These are phyloP conservation scores for Scortechinia acanthostroma DNA, from an alignment of 2,329 filamentous ascomycete genomes.

Conservation along the genomic window DNA sequence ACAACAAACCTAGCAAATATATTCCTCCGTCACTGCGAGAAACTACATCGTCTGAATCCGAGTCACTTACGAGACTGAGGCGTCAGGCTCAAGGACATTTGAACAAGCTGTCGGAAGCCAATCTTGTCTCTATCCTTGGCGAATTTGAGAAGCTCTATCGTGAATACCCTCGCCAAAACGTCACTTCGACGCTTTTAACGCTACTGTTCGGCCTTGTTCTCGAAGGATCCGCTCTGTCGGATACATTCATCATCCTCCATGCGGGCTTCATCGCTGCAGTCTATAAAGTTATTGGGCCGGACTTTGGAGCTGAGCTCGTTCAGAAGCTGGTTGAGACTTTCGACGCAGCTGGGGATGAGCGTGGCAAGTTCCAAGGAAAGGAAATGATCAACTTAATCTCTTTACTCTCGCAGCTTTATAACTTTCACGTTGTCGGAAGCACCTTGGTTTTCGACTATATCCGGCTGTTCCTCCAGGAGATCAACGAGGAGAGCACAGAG, in stretches of 20 bases:
- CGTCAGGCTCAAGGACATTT: slow-evolving; percentile 63
- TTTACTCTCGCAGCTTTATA: slow-evolving; percentile 61
- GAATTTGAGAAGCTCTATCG: slow-evolving; percentile 65
- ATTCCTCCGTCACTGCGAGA: slow-evolving; percentile 61
- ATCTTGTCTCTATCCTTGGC: slow-evolving; percentile 58
- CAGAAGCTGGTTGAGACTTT: slow-evolving; percentile 60
- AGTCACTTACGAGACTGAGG: slow-evolving; percentile 47
- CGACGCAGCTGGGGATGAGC: slow-evolving; percentile 34
- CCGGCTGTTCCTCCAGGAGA: slow-evolving; percentile 48
- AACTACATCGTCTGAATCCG: slow-evolving; percentile 42
- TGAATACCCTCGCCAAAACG: slow-evolving; percentile 59
- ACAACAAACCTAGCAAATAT: slow-evolving; percentile 41
- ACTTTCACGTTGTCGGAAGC: slow-evolving; percentile 61
- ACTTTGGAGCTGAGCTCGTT: slow-evolving; percentile 65
- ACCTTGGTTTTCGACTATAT: slow-evolving; percentile 67
- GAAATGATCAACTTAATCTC: slow-evolving; percentile 57
- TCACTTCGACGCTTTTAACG: slow-evolving; percentile 58
- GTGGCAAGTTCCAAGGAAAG: slow-evolving; percentile 24
- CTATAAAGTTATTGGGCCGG: slow-evolving; percentile 63
- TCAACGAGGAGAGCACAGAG: slow-evolving; percentile 64
- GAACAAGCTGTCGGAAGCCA: slow-evolving; percentile 67
- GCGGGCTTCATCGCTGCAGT: slow-evolving; percentile 65
- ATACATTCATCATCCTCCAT: slow-evolving; percentile 67
- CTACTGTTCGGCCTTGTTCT: slow-evolving; percentile 53
- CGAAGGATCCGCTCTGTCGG: slow-evolving; percentile 52